Evolutionary conservation across 2,329 filamentous ascomycete genomes (phyloP).

Genomic region (Xylariaceae sp.): DNA sequence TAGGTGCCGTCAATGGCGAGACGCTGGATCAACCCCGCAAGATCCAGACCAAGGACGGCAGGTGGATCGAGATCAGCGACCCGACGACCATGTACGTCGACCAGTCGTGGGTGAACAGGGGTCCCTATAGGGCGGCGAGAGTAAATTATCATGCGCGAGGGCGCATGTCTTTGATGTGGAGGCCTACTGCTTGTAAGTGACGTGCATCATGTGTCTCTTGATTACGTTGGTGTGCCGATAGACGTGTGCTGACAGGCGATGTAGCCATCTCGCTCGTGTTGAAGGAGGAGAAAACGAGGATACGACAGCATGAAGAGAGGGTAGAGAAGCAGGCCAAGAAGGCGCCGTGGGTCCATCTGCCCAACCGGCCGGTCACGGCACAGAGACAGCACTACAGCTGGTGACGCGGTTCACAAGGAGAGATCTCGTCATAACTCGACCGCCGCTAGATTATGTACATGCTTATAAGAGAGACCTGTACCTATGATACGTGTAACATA

Average conservation of each 20-base stretch:
- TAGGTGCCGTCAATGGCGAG: conserved; percentile 53
- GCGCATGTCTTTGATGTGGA: conserved; percentile 66
- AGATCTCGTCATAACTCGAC: neutral
- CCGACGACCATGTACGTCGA: conserved; percentile 86
- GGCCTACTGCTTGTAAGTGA: conserved; percentile 74
- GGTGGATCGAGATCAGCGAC: conserved; percentile 70
- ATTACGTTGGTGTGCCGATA: neutral
- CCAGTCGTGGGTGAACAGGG: conserved; percentile 89
- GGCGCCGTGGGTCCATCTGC: conserved; percentile 85
- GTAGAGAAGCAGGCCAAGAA: conserved; percentile 73
- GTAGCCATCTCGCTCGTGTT: conserved; percentile 78
- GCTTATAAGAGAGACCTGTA: conserved; percentile 22
- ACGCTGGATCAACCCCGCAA: conserved; percentile 49
- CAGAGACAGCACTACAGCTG: conserved; percentile 92
- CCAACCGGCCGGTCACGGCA: conserved; percentile 79
- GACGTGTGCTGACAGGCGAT: neutral
- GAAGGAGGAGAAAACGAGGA: conserved; percentile 91
- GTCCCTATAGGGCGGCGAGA: conserved; percentile 58
- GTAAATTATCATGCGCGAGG: conserved; percentile 78
- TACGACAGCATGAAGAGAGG: conserved; percentile 78
- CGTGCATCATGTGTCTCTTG: neutral
- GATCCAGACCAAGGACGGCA: conserved; percentile 76
- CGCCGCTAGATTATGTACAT: conserved; percentile 12
- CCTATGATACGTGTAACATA: conserved; percentile 22
- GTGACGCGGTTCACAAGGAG: conserved; percentile 53